Evolutionary conservation across 108 stramenopile genomes (phyloP), one percentile per base, ranked within the genome.

Genomic region (Nannochloropsis gaditana): DNA sequence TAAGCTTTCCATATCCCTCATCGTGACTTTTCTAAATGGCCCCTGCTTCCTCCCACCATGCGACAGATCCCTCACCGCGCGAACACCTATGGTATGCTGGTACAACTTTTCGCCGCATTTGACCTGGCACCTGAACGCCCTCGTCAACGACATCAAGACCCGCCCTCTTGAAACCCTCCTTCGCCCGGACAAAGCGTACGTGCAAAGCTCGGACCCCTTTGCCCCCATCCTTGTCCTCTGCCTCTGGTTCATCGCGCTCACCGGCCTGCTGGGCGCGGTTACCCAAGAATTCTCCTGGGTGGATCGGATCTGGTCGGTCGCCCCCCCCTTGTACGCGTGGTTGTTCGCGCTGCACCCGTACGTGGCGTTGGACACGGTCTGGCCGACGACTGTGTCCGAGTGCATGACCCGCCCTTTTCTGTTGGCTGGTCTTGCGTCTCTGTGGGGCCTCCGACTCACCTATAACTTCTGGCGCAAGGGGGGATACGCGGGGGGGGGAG

Each of bases 211-310:
- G 3, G 59, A 73, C 8, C 59, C 59, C n/a, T 73, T 73, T n/a
- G 59, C n/a, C 59, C n/a, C 59, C 59, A 15, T 73, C 59, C 59
- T 73, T n/a, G 15, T 73, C 2, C 15, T 73, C 59, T 73, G 19
- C 59, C 59, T 73, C 59, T 73, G 59, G 59, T 73, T 73, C 59
- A n/a, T n/a, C 59, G 15, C n/a, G 19, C 59, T 73, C 59, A 73
- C 59, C 59, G 59, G 59, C n/a, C 8, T 73, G 19, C 4, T n/a
- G 5, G 59, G 59, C 15, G 15, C 19, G 59, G n/a, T 73, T n/a
- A 73, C 59, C 19, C 59, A 73, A 73, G 59, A 73, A 73, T 73
- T 73, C 59, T 73, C 59, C 59, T 73, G 59, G 59, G 59, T 73
- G 15, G 59, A 73, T 73, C 59, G 59, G 19, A 73, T 73, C 6